Evolutionary conservation across 805 yeast species (phyloP).

Genomic region (Ogataea henricii): DNA sequence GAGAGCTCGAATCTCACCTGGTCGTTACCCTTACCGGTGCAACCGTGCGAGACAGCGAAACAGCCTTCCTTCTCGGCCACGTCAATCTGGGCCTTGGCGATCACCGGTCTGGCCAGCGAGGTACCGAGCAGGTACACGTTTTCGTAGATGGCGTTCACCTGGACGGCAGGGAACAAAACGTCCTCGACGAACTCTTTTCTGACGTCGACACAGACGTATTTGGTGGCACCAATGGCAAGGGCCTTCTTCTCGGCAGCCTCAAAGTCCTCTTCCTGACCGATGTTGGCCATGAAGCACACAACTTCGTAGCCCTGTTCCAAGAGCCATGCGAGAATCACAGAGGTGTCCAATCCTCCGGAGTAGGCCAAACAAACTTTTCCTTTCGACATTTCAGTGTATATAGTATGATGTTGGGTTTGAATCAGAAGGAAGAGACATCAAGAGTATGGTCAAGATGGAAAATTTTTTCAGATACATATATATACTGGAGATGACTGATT

Average conservation of each 20-base stretch:
- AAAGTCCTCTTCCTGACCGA: conserved; percentile 99
- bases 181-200: conserved; percentile 93
- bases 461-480: conserved; percentile 8
- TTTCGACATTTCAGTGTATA: conserved; percentile 69
- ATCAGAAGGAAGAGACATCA: not conserved
- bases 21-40: conserved; percentile 99
- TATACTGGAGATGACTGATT: conserved; percentile 1
- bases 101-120: conserved; percentile 97
- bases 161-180: conserved; percentile 94
- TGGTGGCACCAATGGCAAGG: conserved; percentile 93
- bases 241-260: conserved; percentile 97
- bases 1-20: conserved; percentile 97
- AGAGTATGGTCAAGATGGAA: conserved; percentile 1
- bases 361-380: conserved; percentile 99
- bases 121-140: conserved; percentile 96
- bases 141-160: conserved; percentile 96
- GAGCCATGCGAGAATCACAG: conserved; percentile 96
- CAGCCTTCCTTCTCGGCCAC: conserved; percentile 98
- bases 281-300: conserved; percentile 96
- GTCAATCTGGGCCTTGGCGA: conserved; percentile 96
- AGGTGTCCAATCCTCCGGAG: conserved; percentile 99
- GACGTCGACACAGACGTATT: conserved; percentile 91
- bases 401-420: not conserved
- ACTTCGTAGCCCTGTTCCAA: conserved; percentile 98
- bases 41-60: conserved; percentile 98